Evolutionary conservation across 345 rosid genomes (phyloP).

Genomic region (Eucalyptus victrix): DNA sequence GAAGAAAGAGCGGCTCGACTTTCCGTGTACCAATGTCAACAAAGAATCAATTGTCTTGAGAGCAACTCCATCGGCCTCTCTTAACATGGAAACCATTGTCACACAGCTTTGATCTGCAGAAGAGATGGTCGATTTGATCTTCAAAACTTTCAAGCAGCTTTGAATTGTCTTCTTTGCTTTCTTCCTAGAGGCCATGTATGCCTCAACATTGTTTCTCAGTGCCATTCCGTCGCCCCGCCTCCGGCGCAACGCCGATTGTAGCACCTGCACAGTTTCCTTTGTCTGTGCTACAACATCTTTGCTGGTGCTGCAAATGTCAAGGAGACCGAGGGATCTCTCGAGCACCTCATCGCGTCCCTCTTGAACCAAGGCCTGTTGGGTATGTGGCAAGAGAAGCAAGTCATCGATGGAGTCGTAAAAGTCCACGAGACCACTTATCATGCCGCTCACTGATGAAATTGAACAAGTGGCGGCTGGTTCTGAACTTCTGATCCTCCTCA

Average conservation of each 20-base stretch:
- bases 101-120: neutral
- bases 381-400: slow-evolving; percentile 4
- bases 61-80: slow-evolving; percentile 13
- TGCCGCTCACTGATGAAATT: neutral
- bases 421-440: neutral
- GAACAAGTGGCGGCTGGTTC: neutral
- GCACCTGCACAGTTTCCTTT: neutral
- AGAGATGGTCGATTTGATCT: neutral
- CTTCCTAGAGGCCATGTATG: slow-evolving; percentile 31
- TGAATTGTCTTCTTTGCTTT: slow-evolving; percentile 18
- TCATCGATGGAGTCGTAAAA: slow-evolving; percentile 6
- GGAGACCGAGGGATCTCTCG: slow-evolving; percentile 6
- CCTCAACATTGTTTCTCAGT: slow-evolving; percentile 6
- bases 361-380: neutral
- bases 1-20: slow-evolving; percentile 10
- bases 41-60: slow-evolving; percentile 12
- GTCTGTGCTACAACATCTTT: slow-evolving; percentile 6
- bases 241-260: slow-evolving; percentile 7
- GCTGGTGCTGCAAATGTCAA: slow-evolving; percentile 1
- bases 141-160: slow-evolving; percentile 9
- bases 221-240: neutral
- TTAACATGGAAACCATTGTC: slow-evolving; percentile 1
- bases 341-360: neutral
- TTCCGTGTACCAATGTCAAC: slow-evolving; percentile 18
- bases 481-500: neutral